Evolutionary conservation across 768 basidiomycete species (phyloP).

Genomic region (Hysterangium stoloniferum): DNA sequence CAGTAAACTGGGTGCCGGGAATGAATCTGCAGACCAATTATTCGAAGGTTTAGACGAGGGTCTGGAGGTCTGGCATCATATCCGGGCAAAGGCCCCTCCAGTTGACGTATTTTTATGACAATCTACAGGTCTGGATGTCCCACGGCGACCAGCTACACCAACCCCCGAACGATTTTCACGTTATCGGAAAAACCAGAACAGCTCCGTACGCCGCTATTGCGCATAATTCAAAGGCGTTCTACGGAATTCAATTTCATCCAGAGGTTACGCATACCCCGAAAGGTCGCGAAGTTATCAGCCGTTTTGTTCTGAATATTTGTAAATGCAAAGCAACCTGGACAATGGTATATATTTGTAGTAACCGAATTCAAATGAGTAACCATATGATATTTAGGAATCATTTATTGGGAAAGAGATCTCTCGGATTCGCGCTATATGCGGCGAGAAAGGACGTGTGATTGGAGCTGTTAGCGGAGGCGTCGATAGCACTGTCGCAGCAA

Average conservation of each 20-base stretch:
- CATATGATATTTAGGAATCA: constrained; percentile 55
- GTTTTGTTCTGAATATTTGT: constrained; percentile 82
- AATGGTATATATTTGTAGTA: constrained; percentile 51
- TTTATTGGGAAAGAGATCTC: constrained; percentile 96
- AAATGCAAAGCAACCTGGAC: constrained; percentile 81
- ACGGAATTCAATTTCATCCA: constrained; percentile 98
- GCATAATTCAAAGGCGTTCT: constrained; percentile 81
- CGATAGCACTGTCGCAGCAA: constrained; percentile 96
- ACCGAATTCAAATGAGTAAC: constrained; percentile 9
- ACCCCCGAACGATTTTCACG: constrained; percentile 75
- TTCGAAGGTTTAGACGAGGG: constrained; percentile 80
- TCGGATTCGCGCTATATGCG: constrained; percentile 91
- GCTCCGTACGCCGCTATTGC: constrained; percentile 93
- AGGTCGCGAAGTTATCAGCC: constrained; percentile 83
- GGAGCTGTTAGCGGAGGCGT: constrained; percentile 98
- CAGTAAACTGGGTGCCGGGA: constrained; percentile 46
- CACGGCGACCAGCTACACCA: constrained; percentile 90
- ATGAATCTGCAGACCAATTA: constrained; percentile 51
- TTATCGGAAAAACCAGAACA: constrained; percentile 77
- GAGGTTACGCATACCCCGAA: constrained; percentile 93
- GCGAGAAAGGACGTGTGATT: constrained; percentile 90
- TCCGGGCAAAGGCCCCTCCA: background rate
- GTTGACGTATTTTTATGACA: background rate
- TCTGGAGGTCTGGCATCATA: constrained; percentile 9
- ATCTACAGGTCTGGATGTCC: constrained; percentile 96